Evolutionary conservation across 164 flowering plant genomes (phyloP), one percentile per base, ranked within the genome.

Genomic region (Vitis amurensis): DNA sequence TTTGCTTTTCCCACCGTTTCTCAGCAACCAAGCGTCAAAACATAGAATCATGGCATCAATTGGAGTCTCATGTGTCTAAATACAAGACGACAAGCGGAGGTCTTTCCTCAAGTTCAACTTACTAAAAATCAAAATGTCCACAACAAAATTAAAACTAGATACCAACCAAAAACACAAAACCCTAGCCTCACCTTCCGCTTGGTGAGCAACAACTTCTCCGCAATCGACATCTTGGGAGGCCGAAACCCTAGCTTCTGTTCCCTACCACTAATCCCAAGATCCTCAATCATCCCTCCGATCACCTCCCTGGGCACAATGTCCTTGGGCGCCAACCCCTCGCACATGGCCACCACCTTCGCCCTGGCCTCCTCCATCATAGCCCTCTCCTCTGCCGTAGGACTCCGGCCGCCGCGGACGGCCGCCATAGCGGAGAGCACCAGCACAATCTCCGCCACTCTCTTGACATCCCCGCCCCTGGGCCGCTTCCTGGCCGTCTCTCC

Each of bases 391-490:
- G 66, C 85, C 30, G 87, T 84, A 13, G 94, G 93, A 11, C 68
- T 77, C 76, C 79, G 82, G 50, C 93, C 91, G 23, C 88, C 94
- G 3, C 98, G 75, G 80, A 89, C 76, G 76, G 69, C 76, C 64
- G 81, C 87, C 88, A 89, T 74, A 1, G 88, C 85, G 69, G 97
- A 85, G 81, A 91, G 59, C 47, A 87, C 90, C 79, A 93, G 68
- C 64, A 88, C 86, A 10, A 91, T 82, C 86, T 91, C 96, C 76
- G 98, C 96, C 64, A 89, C 91, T 51, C 85, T 80, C 81, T 70
- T 84, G 79, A 82, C 66, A 17, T 69, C 83, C 19, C 23, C 81
- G 44, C 66, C 70, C 50, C 48, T n/a, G 50, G 65, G 69, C 19
- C 66, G 51, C n/a, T 49, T 27, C 69, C 72, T 77, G 8, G 71